Evolutionary conservation across 805 yeast genomes (phyloP), one percentile per base, ranked within the genome.

Genomic region (Grigorovia transvaalensis): DNA sequence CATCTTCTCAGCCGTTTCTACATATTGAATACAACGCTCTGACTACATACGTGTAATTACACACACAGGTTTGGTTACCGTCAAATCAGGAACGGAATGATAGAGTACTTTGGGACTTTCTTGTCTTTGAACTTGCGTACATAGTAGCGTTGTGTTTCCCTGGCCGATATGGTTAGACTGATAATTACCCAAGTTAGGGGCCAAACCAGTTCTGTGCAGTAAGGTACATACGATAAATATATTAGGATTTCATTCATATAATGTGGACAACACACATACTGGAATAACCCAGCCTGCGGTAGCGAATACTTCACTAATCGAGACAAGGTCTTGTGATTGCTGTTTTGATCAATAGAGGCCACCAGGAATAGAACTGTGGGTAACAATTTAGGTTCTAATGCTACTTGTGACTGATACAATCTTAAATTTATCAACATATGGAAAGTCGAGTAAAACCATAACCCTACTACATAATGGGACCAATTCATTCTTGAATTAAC

Each of bases 381-480:
- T 43, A 51, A 47, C 53, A 64, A 47, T 43, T 54, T 51, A 9
- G 55, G 44, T 0, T 48, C 45, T 9, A 17, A 45, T 15, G 47
- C 38, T n/a, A 58, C 52, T 7, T 57, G 46, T 17, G 56, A 51
- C 51, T 60, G 56, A 47, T 62, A 55, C 1, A 70, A 58, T 47
- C 65, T 58, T 18, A 64, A 17, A 23, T 68, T 64, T 27, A 70
- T 56, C 20, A 73, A 74, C 9, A 74, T 29, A 50, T 79, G 74
- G 9, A 82, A 67, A 1, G 76, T 63, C 0, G 77, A 51, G 56
- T 85, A 85, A 59, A 80, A 84, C 57, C 73, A 70, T 4, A 83
- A 38, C 0, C 93, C 95, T 4, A 77, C 83, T 1, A 80, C 48
- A 58, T 84, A 85, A 65, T 85, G 93, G 1, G 79, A 70, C 41